A percentile compares a stretch with the other conserved stretches of the same genome.
These are phyloP conservation scores for Buddleja alternifolia DNA, from an alignment of 257 asterid genomes.

Conservation along the genomic window DNA sequence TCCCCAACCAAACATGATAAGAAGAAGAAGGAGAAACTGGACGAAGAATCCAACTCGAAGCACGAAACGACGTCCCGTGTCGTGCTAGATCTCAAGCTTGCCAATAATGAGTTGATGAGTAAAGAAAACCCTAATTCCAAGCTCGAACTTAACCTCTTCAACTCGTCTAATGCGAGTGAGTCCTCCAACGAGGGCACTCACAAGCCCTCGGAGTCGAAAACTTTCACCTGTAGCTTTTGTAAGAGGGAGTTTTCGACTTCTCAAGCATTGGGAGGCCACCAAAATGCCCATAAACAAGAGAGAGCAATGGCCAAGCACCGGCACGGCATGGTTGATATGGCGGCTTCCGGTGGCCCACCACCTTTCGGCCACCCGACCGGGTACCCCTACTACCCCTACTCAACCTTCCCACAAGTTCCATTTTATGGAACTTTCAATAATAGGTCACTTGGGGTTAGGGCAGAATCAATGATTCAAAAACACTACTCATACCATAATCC, in stretches of 20 bases:
- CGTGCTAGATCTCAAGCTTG: slow-evolving; percentile 47
- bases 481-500: slow-evolving; percentile 38
- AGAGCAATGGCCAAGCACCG: slow-evolving; percentile 58
- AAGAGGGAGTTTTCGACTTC: slow-evolving; percentile 68
- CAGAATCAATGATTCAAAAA: slow-evolving; percentile 49
- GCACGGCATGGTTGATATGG: slow-evolving; percentile 40
- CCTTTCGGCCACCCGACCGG: slow-evolving; percentile 40
- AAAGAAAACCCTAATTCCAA: slow-evolving; percentile 29
- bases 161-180: slow-evolving; percentile 23
- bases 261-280: slow-evolving; percentile 82
- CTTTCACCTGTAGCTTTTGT: slow-evolving; percentile 61
- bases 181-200: slow-evolving; percentile 33
- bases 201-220: slow-evolving; percentile 34
- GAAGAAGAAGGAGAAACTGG: slow-evolving; percentile 21
- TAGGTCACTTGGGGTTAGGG: slow-evolving; percentile 49
- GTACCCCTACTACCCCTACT: slow-evolving; percentile 43
- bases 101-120: slow-evolving; percentile 23
- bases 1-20: slow-evolving; percentile 11
- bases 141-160: slow-evolving; percentile 52
- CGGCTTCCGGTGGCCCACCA: slow-evolving; percentile 22
- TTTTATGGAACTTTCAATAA: slow-evolving; percentile 31
- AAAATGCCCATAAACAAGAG: slow-evolving; percentile 78
- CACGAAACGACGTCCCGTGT: slow-evolving; percentile 20
- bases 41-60: slow-evolving; percentile 27
- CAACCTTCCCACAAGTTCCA: slow-evolving; percentile 40